Conservation (phyloP, 2,329 filamentous ascomycete genomes). For the Calycina herbarum region DNA sequence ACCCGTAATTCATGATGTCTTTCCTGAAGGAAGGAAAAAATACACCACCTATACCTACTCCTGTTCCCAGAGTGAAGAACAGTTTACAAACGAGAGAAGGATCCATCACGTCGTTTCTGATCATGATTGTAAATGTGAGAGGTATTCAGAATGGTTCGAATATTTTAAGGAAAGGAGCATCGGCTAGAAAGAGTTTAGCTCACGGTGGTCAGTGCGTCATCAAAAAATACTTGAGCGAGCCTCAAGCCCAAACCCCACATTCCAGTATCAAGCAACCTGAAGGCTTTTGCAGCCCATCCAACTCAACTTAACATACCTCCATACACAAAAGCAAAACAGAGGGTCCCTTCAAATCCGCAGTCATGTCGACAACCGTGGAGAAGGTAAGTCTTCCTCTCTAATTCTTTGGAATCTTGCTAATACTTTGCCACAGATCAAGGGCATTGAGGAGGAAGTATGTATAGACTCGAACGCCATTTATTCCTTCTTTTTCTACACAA, state of each 20-base stretch:
- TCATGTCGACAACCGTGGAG: slow-evolving; percentile 95
- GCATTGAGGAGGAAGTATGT: slow-evolving; percentile 89
- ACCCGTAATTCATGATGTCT: slow-evolving; percentile 37
- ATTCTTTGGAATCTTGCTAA: slow-evolving; percentile 22
- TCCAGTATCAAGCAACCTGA: not conserved
- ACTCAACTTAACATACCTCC: not conserved
- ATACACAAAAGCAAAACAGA: not conserved
- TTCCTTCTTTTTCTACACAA: slow-evolving; percentile 14
- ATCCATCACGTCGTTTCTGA: slow-evolving; percentile 27
- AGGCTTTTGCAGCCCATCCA: not conserved
- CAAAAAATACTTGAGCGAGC: not conserved
- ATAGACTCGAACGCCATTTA: slow-evolving; percentile 9
- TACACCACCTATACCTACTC: slow-evolving; percentile 30
- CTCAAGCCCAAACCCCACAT: not conserved
- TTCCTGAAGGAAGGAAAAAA: slow-evolving; percentile 34
- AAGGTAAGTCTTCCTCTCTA: slow-evolving; percentile 61
- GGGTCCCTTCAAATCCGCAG: slow-evolving; percentile 37
- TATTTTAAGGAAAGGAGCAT: not conserved
- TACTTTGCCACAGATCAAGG: slow-evolving; percentile 72
- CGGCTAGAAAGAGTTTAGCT: not conserved
- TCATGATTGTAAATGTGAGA: not conserved
- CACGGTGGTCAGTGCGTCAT: not conserved
- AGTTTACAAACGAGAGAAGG: slow-evolving; percentile 28
- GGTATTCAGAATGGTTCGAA: not conserved
- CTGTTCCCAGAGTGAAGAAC: slow-evolving; percentile 34